phyloP scores from a whole-genome alignment of 2,329 filamentous ascomycete genomes.

The Trichophyton mentagrophytes region DNA sequence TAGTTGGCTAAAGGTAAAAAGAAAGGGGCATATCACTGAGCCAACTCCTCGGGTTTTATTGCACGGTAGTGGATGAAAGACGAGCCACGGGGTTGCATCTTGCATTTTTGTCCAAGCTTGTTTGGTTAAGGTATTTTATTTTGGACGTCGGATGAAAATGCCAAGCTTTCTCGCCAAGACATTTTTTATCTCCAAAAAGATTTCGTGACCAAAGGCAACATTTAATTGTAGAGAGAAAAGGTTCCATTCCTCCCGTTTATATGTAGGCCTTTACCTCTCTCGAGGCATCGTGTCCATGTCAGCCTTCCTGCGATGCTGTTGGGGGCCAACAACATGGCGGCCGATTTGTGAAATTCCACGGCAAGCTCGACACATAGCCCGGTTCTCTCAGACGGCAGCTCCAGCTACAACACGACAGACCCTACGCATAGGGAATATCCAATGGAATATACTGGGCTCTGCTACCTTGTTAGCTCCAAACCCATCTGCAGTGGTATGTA shows the following conservation, averaged over 20 bases:
- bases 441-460: slow-evolving; percentile 4
- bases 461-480: slow-evolving; percentile 8
- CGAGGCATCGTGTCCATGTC: slow-evolving; percentile 6
- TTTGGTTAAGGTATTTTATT: no score
- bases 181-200: neutral
- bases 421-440: neutral
- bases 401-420: neutral
- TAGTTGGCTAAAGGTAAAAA: no score
- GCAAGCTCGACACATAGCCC: neutral
- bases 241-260: neutral
- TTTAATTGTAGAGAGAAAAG: neutral
- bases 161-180: neutral
- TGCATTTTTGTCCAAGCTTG: no score
- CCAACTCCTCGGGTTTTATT: no score
- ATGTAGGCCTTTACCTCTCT: neutral
- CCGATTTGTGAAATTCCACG: slow-evolving; percentile 1
- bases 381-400: neutral
- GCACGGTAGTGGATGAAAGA: no score
- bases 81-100: no score
- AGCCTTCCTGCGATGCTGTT: slow-evolving; percentile 4
- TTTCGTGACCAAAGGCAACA: neutral
- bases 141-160: neutral
- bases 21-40: no score
- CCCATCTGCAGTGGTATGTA: slow-evolving; percentile 7
- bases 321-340: neutral